These are phyloP conservation scores for Cylindrotheca closterium DNA, from an alignment of 108 stramenopile species.

Conservation along the genomic window DNA sequence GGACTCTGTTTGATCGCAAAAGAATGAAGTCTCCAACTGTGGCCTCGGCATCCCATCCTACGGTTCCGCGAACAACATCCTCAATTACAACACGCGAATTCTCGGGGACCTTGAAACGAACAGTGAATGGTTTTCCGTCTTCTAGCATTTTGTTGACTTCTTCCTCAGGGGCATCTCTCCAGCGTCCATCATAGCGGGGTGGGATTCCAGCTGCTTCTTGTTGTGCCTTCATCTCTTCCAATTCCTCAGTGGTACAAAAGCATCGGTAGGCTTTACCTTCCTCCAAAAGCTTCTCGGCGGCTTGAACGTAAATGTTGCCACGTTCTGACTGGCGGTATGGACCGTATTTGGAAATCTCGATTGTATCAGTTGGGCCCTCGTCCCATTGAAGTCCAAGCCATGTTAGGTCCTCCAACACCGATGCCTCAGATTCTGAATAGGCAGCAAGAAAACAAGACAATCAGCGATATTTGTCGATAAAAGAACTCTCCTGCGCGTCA, in stretches of 20 bases:
- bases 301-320: constrained; percentile 60
- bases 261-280: constrained; percentile 92
- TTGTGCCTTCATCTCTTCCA: constrained; percentile 86
- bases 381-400: constrained; percentile 96
- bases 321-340: constrained; percentile 90
- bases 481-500: background rate
- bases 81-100: constrained; percentile 88
- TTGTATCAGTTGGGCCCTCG: constrained; percentile 76
- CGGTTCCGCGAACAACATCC: constrained; percentile 91
- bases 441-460: no score
- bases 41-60: constrained; percentile 95
- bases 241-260: constrained; percentile 94
- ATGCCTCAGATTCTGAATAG: constrained; percentile 79
- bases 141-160: constrained; percentile 78
- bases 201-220: constrained; percentile 79
- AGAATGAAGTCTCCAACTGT: constrained; percentile 97
- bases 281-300: constrained; percentile 61
- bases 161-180: constrained; percentile 94
- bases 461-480: background rate
- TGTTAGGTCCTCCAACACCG: constrained; percentile 87
- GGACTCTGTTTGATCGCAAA: constrained; percentile 89
- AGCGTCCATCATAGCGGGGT: constrained; percentile 93
- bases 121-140: constrained; percentile 80
- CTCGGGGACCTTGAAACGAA: constrained; percentile 90
- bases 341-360: constrained; percentile 52